phyloP scores from a whole-genome alignment of 2,329 filamentous ascomycete genomes.

The Fusarium torulosum region DNA sequence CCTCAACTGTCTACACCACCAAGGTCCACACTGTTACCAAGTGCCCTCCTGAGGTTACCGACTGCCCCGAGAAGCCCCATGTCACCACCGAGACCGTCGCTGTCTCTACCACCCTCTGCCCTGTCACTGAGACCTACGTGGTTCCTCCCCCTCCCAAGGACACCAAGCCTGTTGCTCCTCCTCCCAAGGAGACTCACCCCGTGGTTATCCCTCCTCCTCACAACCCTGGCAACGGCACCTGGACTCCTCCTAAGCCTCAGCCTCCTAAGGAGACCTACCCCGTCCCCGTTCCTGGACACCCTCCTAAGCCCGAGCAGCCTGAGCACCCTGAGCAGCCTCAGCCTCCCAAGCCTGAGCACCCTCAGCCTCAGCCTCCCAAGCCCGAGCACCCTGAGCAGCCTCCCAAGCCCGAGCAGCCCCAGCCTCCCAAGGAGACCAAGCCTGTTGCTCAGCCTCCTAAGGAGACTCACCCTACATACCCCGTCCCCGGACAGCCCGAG shows the following conservation, averaged over 20 bases:
- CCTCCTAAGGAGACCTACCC: slow-evolving; percentile 24
- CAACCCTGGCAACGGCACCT: slow-evolving; percentile 23
- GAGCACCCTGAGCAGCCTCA: slow-evolving; percentile 4
- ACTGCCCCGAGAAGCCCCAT: slow-evolving; percentile 37
- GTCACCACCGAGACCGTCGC: slow-evolving; percentile 35
- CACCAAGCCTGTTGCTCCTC: background rate
- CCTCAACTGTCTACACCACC: slow-evolving; percentile 41
- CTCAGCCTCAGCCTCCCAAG: background rate
- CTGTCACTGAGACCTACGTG: slow-evolving; percentile 30
- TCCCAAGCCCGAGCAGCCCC: background rate
- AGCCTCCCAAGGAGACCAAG: slow-evolving; percentile 17
- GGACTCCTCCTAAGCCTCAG: background rate
- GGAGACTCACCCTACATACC: slow-evolving; percentile 2
- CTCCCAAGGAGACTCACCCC: slow-evolving; percentile 6
- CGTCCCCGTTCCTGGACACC: background rate
- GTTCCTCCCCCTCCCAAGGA: slow-evolving; percentile 8
- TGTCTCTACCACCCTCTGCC: slow-evolving; percentile 40
- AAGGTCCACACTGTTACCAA: slow-evolving; percentile 37
- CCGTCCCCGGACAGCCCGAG: slow-evolving; percentile 16
- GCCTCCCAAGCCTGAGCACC: background rate
- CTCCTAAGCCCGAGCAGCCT: background rate
- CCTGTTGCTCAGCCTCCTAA: slow-evolving; percentile 5
- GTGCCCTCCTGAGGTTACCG: slow-evolving; percentile 28
- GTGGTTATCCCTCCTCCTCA: slow-evolving; percentile 14
- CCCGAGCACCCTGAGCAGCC: background rate